Base-by-base conservation (phyloP, 148 eudicot species). In the Beta vulgaris region DNA sequence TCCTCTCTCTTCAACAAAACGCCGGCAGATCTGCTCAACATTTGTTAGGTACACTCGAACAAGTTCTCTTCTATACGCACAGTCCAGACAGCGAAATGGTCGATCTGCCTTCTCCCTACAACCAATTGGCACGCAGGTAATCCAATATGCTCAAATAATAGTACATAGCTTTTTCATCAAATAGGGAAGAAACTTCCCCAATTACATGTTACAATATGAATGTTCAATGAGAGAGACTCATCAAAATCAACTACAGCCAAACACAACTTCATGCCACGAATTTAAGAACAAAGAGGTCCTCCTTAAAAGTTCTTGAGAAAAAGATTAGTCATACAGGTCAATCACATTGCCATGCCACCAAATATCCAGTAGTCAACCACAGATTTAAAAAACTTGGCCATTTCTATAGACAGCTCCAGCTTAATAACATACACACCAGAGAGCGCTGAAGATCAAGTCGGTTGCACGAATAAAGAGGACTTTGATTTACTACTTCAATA, bases 21-120 rank as follows among this genome's bases (percentile, higher is more conserved):
- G 89, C 46, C 97, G 87, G 80, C 97, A 91, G 67, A 91, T 88
- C 83, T 91, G 93, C 84, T 91, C 98, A 35, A 93, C 98, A 81
- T 91, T 91, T 61, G 92, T 85, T 82, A 91, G 66, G 77, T 93
- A 93, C 48, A 93, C 97, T 37, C 98, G 91, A 28, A 93, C 88
- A 49, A 93, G 90, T 82, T 91, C 97, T 82, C 93, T 88, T 80
- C 98, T 85, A 66, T 93, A 93, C 55, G 87, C 91, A 78, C 87
- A 80, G 53, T 91, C 93, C 74, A 93, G 98, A 77, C 97, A 93
- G 58, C 94, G 98, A 76, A 93, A 93, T 69, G 94, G 92, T 12
- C 94, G 88, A 42, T 89, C 92, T 39, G 87, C 77, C 87, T 86
- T 93, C 80, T 89, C 97, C 94, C 98, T 93, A 78, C 73, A 82